Conservation (phyloP, 208 protist genomes). For the Leishmania guyanensis region DNA sequence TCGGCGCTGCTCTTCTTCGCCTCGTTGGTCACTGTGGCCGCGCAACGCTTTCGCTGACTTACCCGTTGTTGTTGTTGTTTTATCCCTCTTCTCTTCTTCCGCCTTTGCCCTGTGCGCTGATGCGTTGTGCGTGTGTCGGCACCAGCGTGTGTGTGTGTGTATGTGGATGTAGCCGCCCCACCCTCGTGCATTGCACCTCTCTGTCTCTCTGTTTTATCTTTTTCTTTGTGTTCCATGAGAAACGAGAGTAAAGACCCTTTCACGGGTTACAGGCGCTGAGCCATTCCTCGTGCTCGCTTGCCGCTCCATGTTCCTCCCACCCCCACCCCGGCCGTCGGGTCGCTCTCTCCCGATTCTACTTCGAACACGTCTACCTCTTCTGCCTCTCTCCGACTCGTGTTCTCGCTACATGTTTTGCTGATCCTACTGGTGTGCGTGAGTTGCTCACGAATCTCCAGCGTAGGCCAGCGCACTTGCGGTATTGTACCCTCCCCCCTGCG, state of each 20-base stretch:
- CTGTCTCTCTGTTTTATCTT: too few relatives aligned
- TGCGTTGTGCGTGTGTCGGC: background rate
- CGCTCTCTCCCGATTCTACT: background rate
- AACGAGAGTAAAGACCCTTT: background rate
- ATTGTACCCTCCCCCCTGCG: background rate
- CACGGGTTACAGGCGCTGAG: background rate
- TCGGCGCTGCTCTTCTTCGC: background rate
- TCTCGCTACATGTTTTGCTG: background rate
- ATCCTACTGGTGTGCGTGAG: background rate
- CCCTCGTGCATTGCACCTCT: too few relatives aligned
- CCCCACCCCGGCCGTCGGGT: background rate
- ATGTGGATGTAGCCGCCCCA: background rate
- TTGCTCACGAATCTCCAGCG: background rate
- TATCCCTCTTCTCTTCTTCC: background rate
- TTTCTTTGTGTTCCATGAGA: background rate
- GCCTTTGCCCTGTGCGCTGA: background rate
- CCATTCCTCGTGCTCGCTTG: background rate
- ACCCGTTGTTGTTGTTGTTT: background rate
- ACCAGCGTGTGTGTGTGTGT: background rate
- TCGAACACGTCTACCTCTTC: background rate
- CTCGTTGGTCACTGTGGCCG: background rate
- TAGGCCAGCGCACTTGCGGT: background rate
- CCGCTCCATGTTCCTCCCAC: background rate
- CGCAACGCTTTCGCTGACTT: background rate
- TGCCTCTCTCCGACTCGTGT: background rate